phyloP scores from a whole-genome alignment of 345 rosid genomes.

The Brassica carinata region DNA sequence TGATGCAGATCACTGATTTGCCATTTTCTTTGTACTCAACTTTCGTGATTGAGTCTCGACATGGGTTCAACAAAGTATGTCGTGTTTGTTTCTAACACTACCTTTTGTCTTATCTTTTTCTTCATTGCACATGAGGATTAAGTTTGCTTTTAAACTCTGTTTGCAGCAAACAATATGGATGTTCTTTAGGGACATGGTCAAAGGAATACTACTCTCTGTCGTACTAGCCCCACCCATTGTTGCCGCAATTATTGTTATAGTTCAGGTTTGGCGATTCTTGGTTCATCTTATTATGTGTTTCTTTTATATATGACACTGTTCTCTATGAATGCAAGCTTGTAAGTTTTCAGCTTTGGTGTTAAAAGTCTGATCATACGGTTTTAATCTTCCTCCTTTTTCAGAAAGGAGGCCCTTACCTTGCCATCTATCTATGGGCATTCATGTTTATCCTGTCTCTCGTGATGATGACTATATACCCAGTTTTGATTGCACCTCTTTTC shows the following conservation, averaged over 20 bases:
- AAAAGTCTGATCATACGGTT: not conserved
- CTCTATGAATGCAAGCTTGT: slow-evolving; percentile 1
- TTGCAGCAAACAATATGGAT: slow-evolving; percentile 96
- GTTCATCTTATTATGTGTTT: not conserved
- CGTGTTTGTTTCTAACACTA: slow-evolving; percentile 25
- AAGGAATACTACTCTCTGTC: slow-evolving; percentile 71
- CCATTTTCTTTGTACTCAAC: slow-evolving; percentile 97
- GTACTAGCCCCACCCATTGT: slow-evolving; percentile 90
- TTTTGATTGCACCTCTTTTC: slow-evolving; percentile 93
- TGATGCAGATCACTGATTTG: slow-evolving; percentile 88
- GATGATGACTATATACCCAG: slow-evolving; percentile 98
- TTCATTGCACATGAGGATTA: slow-evolving; percentile 3
- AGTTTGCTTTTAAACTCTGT: slow-evolving; percentile 13
- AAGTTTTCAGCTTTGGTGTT: not conserved
- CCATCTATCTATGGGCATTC: slow-evolving; percentile 97
- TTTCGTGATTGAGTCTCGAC: slow-evolving; percentile 92
- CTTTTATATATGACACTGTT: not conserved
- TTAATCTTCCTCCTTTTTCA: slow-evolving; percentile 42
- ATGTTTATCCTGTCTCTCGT: slow-evolving; percentile 91
- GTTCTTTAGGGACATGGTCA: slow-evolving; percentile 84
- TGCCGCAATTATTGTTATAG: slow-evolving; percentile 78
- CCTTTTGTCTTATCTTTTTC: slow-evolving; percentile 11
- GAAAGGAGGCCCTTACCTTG: slow-evolving; percentile 99
- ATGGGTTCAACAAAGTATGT: slow-evolving; percentile 95
- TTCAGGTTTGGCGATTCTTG: slow-evolving; percentile 58